These are phyloP conservation scores for Rubia tinctorum DNA, from an alignment of 305 asterid species.

Conservation along the genomic window DNA sequence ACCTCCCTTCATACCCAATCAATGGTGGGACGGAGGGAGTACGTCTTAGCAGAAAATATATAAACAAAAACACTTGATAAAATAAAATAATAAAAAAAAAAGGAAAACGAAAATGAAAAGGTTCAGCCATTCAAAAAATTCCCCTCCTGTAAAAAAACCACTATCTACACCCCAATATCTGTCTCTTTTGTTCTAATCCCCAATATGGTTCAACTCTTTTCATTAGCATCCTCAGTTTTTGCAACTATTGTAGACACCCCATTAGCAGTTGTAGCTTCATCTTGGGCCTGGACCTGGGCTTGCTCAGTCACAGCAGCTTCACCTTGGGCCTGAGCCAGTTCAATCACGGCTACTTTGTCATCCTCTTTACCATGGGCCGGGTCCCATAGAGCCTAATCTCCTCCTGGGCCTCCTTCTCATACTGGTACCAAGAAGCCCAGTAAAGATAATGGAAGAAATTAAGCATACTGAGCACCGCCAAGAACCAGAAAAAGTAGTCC, in stretches of 20 bases:
- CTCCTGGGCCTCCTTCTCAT: slow-evolving; percentile 21
- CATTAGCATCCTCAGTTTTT: not conserved
- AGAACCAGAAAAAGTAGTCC: slow-evolving; percentile 63
- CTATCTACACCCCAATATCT: not conserved
- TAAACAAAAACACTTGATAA: not conserved
- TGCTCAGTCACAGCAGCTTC: no score
- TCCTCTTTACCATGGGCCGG: not conserved
- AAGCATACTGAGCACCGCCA: slow-evolving; percentile 56
- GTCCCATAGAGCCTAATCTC: not conserved
- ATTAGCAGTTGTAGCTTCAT: not conserved
- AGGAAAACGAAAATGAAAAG: no score
- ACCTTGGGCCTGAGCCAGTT: no score
- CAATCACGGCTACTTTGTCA: not conserved
- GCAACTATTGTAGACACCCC: not conserved
- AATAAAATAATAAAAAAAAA: no score
- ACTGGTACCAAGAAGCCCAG: slow-evolving; percentile 64
- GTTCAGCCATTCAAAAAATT: not conserved
- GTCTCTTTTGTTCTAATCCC: not conserved
- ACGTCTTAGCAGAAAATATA: not conserved
- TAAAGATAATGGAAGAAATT: slow-evolving; percentile 57
- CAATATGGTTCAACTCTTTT: not conserved
- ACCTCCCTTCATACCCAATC: no score
- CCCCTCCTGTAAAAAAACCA: not conserved
- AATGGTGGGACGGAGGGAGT: no score
- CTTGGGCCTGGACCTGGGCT: not conserved